Evolutionary conservation across 1,284 basidiomycete genomes (phyloP), one percentile per base, ranked within the genome.

Genomic region (Singerocomus inundabilis): DNA sequence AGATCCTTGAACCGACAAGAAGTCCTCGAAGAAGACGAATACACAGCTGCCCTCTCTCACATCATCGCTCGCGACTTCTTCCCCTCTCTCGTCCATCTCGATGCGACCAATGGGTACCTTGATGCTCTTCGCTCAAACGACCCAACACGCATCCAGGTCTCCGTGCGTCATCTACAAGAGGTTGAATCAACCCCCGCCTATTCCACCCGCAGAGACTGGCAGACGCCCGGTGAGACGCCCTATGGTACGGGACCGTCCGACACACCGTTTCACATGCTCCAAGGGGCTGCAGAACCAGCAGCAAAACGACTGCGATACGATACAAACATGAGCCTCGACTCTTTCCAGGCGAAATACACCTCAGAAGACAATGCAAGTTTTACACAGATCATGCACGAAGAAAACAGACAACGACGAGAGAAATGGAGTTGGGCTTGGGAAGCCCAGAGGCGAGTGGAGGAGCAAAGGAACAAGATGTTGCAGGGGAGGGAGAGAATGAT

Each of bases 21-120:
- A 7, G 75, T 91, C n/a, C 80, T 91, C n/a, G 88, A 91, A 49
- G 96, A 99, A 74, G 94, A 98, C 59, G 91, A 93, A 63, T 99
- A 99, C 68, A 95, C 93, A 1, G 82, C 82, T 45, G 90, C 91
- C 1, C 78, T 99, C n/a, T 93, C 92, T 3, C 80, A 85, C 44
- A 97, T 99, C 65, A 98, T 99, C 66, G 88, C 91, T 42, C 85
- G 97, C 45, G 95, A 98, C 72, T 99, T 98, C 78, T 99, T 98
- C 64, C 96, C 96, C 1, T 91, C 88, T 12, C 81, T 97, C 11
- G 82, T 86, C 18, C 89, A 91, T 59, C 77, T 95, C 29, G 89
- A 94, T 59, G 90, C 91, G 18, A 91, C 91, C 15, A 91, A 93
- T 67, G 80, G 78, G 49, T 93, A 92, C 67, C 80, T 94, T 15